Conservation (phyloP, 108 stramenopile species). For the Cyclotella kingstonii region DNA sequence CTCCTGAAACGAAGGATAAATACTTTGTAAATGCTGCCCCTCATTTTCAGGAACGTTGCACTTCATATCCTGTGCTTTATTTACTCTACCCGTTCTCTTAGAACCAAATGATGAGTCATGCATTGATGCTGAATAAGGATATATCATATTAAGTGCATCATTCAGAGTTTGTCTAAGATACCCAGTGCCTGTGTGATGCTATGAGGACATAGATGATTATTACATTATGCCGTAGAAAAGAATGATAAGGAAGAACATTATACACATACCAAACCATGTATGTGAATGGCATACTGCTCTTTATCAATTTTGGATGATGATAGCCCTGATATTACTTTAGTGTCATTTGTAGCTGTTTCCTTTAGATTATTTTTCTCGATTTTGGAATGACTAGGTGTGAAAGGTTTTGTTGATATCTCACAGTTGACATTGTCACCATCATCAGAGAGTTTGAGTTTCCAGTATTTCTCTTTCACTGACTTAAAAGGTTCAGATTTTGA, state of each 20-base stretch:
- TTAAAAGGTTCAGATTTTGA: background rate
- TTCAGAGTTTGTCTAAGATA: conserved; percentile 3
- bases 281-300: conserved; percentile 7
- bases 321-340: background rate
- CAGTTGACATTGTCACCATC: conserved; percentile 3
- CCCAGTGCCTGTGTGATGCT: conserved; percentile 21
- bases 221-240: too few species aligned
- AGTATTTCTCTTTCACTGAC: background rate
- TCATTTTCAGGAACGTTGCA: conserved; percentile 1
- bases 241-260: too few species aligned
- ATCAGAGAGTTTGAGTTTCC: conserved; percentile 5
- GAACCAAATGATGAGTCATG: conserved; percentile 7
- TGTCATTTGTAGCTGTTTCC: background rate
- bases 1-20: conserved; percentile 2
- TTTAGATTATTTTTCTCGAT: background rate
- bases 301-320: background rate
- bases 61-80: background rate
- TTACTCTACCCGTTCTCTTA: background rate
- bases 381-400: background rate
- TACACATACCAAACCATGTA: conserved; percentile 16
- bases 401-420: background rate
- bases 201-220: too few species aligned
- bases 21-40: conserved; percentile 14
- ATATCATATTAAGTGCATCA: conserved; percentile 5
- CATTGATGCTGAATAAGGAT: background rate